Conservation (phyloP, 2,329 filamentous ascomycete species). For the Septoria petroselini region DNA sequence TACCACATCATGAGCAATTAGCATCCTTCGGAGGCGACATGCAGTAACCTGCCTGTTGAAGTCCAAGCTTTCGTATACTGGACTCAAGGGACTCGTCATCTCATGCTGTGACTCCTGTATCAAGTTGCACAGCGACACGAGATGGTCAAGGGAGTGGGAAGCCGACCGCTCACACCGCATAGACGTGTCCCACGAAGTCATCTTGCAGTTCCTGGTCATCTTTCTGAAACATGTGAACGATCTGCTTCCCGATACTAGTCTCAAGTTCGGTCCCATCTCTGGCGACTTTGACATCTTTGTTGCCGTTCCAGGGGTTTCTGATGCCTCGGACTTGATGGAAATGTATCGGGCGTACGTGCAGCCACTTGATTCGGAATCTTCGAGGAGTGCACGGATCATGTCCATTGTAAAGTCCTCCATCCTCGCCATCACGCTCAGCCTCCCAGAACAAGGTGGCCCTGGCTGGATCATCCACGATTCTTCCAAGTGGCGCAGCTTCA, state of each 20-base stretch:
- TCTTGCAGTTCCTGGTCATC: background rate
- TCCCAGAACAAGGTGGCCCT: conserved; percentile 97
- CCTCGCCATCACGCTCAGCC: conserved; percentile 56
- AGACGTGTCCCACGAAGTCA: background rate
- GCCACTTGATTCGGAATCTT: conserved; percentile 86
- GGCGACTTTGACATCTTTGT: conserved; percentile 92
- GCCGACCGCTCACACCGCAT: too few relatives aligned
- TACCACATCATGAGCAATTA: too few relatives aligned
- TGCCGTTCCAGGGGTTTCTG: conserved; percentile 90
- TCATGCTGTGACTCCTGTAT: too few relatives aligned
- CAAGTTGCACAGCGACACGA: too few relatives aligned
- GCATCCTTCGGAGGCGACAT: too few relatives aligned
- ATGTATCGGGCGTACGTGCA: conserved; percentile 75
- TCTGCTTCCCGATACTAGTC: conserved; percentile 68
- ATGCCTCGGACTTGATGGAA: conserved; percentile 86
- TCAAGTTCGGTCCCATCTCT: conserved; percentile 92
- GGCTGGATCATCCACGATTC: conserved; percentile 86
- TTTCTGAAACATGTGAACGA: background rate
- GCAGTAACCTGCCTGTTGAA: too few relatives aligned
- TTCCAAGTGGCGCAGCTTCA: conserved; percentile 71
- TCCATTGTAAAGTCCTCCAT: background rate
- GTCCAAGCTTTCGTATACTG: too few relatives aligned
- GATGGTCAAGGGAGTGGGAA: too few relatives aligned
- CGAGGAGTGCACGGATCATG: conserved; percentile 54
- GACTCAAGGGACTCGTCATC: too few relatives aligned